Evolutionary conservation across 2,329 filamentous ascomycete species (phyloP).

Genomic region (Penicillium sp.): DNA sequence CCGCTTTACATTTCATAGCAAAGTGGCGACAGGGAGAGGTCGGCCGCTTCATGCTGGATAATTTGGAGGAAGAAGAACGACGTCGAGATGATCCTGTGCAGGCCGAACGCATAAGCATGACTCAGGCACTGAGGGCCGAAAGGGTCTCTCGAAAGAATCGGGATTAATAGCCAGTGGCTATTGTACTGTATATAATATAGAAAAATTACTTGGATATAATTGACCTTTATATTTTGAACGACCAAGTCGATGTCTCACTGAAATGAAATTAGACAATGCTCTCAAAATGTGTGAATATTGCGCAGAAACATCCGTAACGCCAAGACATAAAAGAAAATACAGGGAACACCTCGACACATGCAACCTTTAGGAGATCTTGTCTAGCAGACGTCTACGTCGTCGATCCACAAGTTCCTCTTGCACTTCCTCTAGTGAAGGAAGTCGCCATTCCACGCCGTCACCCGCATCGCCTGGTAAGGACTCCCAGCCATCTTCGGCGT

Average conservation of each 20-base stretch:
- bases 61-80: conserved; percentile 62
- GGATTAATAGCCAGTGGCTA: conserved; percentile 20
- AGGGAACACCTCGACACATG: conserved; percentile 2
- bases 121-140: conserved; percentile 43
- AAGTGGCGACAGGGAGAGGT: conserved; percentile 76
- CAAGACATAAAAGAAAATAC: conserved; percentile 13
- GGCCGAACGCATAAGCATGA: conserved; percentile 39
- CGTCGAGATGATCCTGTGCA: conserved; percentile 42
- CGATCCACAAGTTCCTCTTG: conserved; percentile 88
- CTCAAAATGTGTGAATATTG: conserved; percentile 19
- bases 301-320: conserved; percentile 25
- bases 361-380: conserved; percentile 63
- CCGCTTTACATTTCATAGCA: conserved; percentile 77
- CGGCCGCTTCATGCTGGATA: conserved; percentile 76
- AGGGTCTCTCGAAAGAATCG: conserved; percentile 32
- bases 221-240: conserved; percentile 7
- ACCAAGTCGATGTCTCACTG: background rate
- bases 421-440: conserved; percentile 89
- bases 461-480: conserved; percentile 81
- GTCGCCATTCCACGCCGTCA: conserved; percentile 75
- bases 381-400: conserved; percentile 75
- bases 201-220: conserved; percentile 5
- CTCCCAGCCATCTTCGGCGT: conserved; percentile 71
- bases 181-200: conserved; percentile 24
- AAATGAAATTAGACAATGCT: conserved; percentile 11